phyloP scores from a whole-genome alignment of 2,329 filamentous ascomycete species.

The Didymella pinodella region DNA sequence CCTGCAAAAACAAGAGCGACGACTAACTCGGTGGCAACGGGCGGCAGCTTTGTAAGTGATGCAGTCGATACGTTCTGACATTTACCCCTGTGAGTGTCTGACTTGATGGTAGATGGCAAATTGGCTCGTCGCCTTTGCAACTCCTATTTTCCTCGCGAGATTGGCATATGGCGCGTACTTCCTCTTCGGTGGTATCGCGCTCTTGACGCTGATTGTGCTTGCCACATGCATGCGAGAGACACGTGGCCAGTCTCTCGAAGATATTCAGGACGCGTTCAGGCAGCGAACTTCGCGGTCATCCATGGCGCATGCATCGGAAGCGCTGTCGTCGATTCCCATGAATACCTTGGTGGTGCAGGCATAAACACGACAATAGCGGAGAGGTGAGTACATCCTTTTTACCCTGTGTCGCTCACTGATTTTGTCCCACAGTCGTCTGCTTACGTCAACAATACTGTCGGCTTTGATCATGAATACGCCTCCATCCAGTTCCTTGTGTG shows the following conservation, averaged over 20 bases:
- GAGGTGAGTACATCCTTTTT: too few species aligned
- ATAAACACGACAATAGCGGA: neutral
- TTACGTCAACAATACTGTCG: too few species aligned
- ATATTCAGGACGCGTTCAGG: neutral
- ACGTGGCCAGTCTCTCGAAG: neutral
- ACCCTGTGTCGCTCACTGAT: too few species aligned
- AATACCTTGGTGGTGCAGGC: neutral
- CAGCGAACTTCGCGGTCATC: neutral
- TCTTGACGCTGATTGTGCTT: neutral
- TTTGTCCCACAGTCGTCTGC: too few species aligned
- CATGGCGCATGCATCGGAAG: neutral
- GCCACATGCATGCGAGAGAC: neutral
- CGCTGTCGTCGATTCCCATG: neutral
- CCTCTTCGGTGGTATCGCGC: neutral
- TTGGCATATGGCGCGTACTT: neutral
- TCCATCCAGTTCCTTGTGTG: too few species aligned
- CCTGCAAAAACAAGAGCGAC: neutral
- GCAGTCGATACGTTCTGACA: too few species aligned
- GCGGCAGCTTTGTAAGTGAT: neutral
- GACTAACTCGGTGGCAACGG: neutral
- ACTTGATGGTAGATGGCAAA: neutral
- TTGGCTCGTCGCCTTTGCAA: neutral
- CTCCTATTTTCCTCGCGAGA: neutral
- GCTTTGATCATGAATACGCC: too few species aligned
- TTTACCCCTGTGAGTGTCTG: neutral